Evolutionary conservation across 2,329 filamentous ascomycete species (phyloP), one percentile per base, ranked within the genome.

Genomic region (Scytalidium sp.): DNA sequence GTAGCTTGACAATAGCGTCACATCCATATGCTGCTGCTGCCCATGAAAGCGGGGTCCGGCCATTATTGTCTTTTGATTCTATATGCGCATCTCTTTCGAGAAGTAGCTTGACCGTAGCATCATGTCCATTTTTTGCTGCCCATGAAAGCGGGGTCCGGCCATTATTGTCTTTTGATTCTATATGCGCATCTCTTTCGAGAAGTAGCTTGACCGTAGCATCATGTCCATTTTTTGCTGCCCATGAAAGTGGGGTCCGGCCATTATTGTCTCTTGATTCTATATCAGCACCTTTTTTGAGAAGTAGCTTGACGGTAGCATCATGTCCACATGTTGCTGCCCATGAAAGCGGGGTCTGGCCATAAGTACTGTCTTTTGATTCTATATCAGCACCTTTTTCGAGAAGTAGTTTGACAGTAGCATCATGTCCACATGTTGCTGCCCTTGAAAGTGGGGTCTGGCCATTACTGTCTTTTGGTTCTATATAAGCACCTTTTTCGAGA

Each of bases 31-130:
- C n/a, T 19, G 8, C 2, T 22, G 46, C 44, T 21, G 57, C 56
- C 10, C 8, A 43, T 7, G 6, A 39, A 22, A 52, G 39, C 17
- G 50, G 41, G 45, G 53, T 39, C 45, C 43, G 21, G 32, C 46
- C 23, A 8, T 29, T 2, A 2, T 23, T 40, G 39, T 58, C 52
- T 39, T 53, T 50, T 5, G 47, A 46, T 20, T 60, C 47, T 11
- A 57, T 29, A 3, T 56, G 43, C 20, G 49, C 42, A 8, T 44
- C 54, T 47, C 43, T 55, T 41, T 47, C 50, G 19, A 62, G 55
- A 13, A 60, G 54, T n/a, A 62, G 45, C 17, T 53, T 47, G 17
- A 64, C 50, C 13, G 64, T 45, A 13, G 43, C 45, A 25, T 60
- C 58, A 27, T 63, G 50, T 3, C 62, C 60, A 42, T 42, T 43